phyloP scores from a whole-genome alignment of 768 basidiomycete species.

The Mycena crocata region DNA sequence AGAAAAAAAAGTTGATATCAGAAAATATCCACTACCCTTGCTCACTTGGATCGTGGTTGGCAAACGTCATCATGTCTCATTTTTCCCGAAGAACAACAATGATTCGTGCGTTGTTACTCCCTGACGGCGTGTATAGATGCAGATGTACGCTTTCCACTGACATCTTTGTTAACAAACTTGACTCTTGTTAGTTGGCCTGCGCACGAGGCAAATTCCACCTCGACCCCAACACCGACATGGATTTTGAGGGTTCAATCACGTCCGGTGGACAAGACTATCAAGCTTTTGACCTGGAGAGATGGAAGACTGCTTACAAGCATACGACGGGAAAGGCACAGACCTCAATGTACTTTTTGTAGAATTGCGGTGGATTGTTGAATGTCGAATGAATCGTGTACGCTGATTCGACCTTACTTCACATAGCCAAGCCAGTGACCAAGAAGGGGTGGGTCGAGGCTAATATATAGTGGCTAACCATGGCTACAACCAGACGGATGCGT shows the following conservation, averaged over 20 bases:
- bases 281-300: constrained; percentile 36
- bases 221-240: constrained; percentile 25
- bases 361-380: too few species aligned
- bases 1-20: not conserved
- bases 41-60: not conserved
- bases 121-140: constrained; percentile 36
- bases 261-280: constrained; percentile 24
- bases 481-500: too few species aligned
- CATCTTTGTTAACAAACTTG: not conserved
- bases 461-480: too few species aligned
- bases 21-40: constrained; percentile 38
- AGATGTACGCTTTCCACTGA: constrained; percentile 28
- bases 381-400: too few species aligned
- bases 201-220: constrained; percentile 42
- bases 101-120: not conserved
- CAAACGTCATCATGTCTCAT: constrained; percentile 61
- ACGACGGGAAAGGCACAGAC: too few species aligned
- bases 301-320: constrained; percentile 38
- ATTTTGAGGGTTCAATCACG: constrained; percentile 40
- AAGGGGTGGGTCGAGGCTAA: too few species aligned
- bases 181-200: constrained; percentile 37
- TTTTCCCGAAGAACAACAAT: constrained; percentile 52
- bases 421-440: too few species aligned
- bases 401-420: too few species aligned
- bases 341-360: too few species aligned